phyloP scores from a whole-genome alignment of 164 flowering plant genomes.

The Santalum album region DNA sequence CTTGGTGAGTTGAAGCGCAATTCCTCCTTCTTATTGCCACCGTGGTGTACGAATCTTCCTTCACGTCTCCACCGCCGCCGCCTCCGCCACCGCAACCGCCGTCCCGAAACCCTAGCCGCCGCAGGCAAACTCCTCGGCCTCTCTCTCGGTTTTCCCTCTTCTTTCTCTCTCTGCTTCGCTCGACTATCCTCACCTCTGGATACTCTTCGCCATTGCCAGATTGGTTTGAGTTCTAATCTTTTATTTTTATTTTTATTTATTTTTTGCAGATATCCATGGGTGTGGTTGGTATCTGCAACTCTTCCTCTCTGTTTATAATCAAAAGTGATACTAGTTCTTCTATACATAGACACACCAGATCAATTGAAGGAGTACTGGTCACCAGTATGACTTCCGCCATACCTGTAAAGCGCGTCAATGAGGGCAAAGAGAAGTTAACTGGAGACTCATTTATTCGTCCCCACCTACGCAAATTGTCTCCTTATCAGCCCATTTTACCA shows the following conservation, averaged over 20 bases:
- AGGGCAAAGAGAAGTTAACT: constrained; percentile 23
- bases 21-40: too few relatives aligned
- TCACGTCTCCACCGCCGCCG: too few relatives aligned
- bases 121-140: too few relatives aligned
- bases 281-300: constrained; percentile 24
- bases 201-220: neutral
- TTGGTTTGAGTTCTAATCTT: neutral
- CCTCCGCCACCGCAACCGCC: too few relatives aligned
- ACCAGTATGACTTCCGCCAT: constrained; percentile 41
- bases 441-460: constrained; percentile 82
- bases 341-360: too few relatives aligned
- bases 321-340: constrained; percentile 15
- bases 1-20: too few relatives aligned
- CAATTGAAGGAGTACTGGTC: constrained; percentile 16
- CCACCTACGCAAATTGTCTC: constrained; percentile 70
- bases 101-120: too few relatives aligned
- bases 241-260: too few relatives aligned
- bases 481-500: constrained; percentile 93
- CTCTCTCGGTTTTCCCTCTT: too few relatives aligned
- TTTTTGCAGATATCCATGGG: constrained; percentile 37
- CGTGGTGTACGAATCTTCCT: too few relatives aligned
- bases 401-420: constrained; percentile 25
- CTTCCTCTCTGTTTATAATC: constrained; percentile 16
- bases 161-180: too few relatives aligned
- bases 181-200: too few relatives aligned